These are phyloP conservation scores for Naumovozyma dairenensis DNA, from an alignment of 805 yeast species.

Conservation along the genomic window DNA sequence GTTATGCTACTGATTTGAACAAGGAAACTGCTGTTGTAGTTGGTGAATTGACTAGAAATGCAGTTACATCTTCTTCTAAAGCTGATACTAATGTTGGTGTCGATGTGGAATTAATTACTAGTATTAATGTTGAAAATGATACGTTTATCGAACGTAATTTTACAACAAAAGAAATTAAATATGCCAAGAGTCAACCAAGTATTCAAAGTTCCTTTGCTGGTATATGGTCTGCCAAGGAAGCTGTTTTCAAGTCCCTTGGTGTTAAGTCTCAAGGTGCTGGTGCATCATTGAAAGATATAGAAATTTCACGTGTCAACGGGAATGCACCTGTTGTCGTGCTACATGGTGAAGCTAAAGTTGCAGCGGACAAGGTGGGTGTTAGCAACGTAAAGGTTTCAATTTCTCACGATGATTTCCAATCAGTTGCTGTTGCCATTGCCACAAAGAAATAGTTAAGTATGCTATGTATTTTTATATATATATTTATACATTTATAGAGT, in stretches of 20 bases:
- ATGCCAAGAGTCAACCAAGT: slow-evolving; percentile 64
- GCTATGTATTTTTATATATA: too few relatives aligned
- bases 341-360: slow-evolving; percentile 63
- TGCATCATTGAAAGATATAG: slow-evolving; percentile 86
- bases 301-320: slow-evolving; percentile 59
- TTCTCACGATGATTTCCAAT: slow-evolving; percentile 93
- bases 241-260: slow-evolving; percentile 92
- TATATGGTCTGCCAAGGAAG: slow-evolving; percentile 98
- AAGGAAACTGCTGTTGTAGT: slow-evolving; percentile 58
- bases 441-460: slow-evolving; percentile 12
- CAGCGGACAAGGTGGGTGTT: slow-evolving; percentile 65
- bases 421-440: slow-evolving; percentile 88
- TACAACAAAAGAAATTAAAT: slow-evolving; percentile 67
- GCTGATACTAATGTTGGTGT: slow-evolving; percentile 74
- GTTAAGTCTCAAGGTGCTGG: slow-evolving; percentile 90
- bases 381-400: slow-evolving; percentile 74
- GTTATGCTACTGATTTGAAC: slow-evolving; percentile 33
- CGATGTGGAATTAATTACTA: slow-evolving; percentile 82
- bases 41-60: slow-evolving; percentile 39
- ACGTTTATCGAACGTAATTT: slow-evolving; percentile 90
- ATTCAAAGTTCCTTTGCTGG: slow-evolving; percentile 92
- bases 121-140: slow-evolving; percentile 77
- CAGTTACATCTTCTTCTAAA: slow-evolving; percentile 20
- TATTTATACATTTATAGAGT: too few relatives aligned
- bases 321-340: slow-evolving; percentile 79